Conservation (phyloP, 192 early-diverging fungal genomes). For the Backusella mclennaniae region DNA sequence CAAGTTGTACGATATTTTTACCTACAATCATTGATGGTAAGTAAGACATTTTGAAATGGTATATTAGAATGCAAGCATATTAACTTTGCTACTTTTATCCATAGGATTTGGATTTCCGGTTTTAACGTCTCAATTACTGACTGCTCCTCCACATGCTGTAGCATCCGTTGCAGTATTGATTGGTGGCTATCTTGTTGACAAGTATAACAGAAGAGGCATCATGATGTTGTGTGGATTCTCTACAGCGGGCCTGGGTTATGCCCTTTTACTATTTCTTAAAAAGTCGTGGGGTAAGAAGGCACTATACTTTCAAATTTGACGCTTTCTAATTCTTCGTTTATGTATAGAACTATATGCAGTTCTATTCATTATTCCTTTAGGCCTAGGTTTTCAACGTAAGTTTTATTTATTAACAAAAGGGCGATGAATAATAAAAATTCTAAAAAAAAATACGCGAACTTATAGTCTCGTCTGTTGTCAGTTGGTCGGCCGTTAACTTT, state of each 20-base stretch:
- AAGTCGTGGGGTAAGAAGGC: slow-evolving; percentile 25
- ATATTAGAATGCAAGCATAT: background rate
- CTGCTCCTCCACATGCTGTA: slow-evolving; percentile 15
- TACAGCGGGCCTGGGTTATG: slow-evolving; percentile 13
- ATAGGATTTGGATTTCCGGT: slow-evolving; percentile 31
- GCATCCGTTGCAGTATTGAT: background rate
- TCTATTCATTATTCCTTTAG: slow-evolving; percentile 15
- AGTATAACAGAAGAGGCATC: slow-evolving; percentile 14
- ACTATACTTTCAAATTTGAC: background rate
- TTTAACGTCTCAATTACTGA: slow-evolving; percentile 25
- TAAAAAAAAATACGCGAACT: background rate
- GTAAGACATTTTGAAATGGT: background rate
- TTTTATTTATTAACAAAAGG: background rate
- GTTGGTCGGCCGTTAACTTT: slow-evolving; percentile 25
- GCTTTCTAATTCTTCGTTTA: background rate
- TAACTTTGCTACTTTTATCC: background rate
- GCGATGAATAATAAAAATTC: background rate
- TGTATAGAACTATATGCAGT: slow-evolving; percentile 16
- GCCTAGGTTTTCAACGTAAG: slow-evolving; percentile 19
- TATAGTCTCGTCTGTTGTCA: slow-evolving; percentile 15
- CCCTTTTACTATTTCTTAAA: slow-evolving; percentile 15
- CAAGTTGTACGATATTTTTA: slow-evolving; percentile 14
- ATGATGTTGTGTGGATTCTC: slow-evolving; percentile 17
- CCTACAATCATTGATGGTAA: slow-evolving; percentile 28
- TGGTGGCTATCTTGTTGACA: slow-evolving; percentile 17